Evolutionary conservation across 306 rosid species (phyloP).

Genomic region (Pterocarpus santalinus): DNA sequence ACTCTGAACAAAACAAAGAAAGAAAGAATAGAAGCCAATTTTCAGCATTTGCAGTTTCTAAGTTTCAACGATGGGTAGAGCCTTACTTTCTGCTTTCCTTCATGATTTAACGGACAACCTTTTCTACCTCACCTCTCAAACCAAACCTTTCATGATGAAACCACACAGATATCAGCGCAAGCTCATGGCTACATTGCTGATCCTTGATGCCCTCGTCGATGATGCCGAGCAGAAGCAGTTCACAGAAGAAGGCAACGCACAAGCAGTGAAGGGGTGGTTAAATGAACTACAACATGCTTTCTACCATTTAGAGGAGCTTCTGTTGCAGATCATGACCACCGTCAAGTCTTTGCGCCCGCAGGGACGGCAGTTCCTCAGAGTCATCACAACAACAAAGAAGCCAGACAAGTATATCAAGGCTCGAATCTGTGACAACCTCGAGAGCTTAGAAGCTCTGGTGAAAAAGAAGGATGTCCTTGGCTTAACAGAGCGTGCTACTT

Average conservation of each 20-base stretch:
- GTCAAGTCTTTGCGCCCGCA: neutral
- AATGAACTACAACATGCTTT: neutral
- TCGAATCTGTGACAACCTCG: neutral
- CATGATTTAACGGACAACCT: constrained; percentile 4
- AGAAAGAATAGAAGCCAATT: neutral
- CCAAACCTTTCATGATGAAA: constrained; percentile 27
- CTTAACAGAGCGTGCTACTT: constrained; percentile 33
- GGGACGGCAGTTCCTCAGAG: neutral
- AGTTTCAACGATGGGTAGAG: constrained; percentile 37
- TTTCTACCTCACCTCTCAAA: constrained; percentile 12
- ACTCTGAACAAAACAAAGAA: constrained; percentile 19
- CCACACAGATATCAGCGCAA: constrained; percentile 9
- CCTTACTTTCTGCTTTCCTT: constrained; percentile 43
- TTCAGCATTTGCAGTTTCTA: neutral
- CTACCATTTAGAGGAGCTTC: constrained; percentile 30
- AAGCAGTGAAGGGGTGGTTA: constrained; percentile 37
- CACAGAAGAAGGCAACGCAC: neutral
- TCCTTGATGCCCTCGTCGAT: constrained; percentile 28
- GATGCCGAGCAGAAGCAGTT: constrained; percentile 40
- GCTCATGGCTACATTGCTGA: neutral
- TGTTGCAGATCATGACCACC: neutral
- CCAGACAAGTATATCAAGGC: constrained; percentile 1
- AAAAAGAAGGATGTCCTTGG: constrained; percentile 51
- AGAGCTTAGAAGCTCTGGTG: constrained; percentile 37
- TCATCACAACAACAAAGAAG: constrained; percentile 12